Base-by-base conservation (phyloP, 768 basidiomycete genomes). In the Xerocomellus amylosporus region DNA sequence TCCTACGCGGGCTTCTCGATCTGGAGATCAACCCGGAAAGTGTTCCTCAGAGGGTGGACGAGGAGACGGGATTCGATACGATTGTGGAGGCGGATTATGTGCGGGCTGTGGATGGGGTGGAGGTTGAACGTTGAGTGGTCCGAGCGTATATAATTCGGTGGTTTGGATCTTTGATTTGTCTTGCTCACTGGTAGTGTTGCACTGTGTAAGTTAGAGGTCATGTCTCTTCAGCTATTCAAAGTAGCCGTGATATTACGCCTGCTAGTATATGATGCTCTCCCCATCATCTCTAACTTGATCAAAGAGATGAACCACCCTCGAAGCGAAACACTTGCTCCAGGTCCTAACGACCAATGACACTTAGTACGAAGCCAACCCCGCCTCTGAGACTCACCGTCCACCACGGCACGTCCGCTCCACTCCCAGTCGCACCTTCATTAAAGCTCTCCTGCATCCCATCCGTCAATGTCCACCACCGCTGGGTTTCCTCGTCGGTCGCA, bases 361-460 rank as follows among this genome's bases (percentile, higher is more conserved):
- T 54, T 17, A 59, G 55, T 22, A 39, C 30, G 5, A 28, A 7
- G 8, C 10, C 17, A 5, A 24, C 2, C 6, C 14, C 0, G 5
- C 26, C 9, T 56, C 6, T 14, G 19, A 5, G 6, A 65, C 75
- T 63, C 55, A 85, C 84, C 71, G 73, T 76, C 85, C 84, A 84
- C 90, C 89, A 91, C 53, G 88, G 85, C 13, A 84, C 71, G 5
- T 80, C 82, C 22, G 76, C 77, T 12, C 82, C 87, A 56, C 87
- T 89, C 15, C 88, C 88, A 6, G 74, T 75, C 5, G 88, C 88
- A 37, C 81, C 87, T 4, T 80, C 76, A n/a, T 84, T 76, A 40
- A 90, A 82, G 62, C 83, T 87, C 68, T 86, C 82, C 70, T 92
- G 90, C 88, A 91, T 88, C 5, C 63, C 74, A 66, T 90, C 89